Evolutionary conservation across 1,284 basidiomycete species (phyloP).

Genomic region (Tilletia setariae): DNA sequence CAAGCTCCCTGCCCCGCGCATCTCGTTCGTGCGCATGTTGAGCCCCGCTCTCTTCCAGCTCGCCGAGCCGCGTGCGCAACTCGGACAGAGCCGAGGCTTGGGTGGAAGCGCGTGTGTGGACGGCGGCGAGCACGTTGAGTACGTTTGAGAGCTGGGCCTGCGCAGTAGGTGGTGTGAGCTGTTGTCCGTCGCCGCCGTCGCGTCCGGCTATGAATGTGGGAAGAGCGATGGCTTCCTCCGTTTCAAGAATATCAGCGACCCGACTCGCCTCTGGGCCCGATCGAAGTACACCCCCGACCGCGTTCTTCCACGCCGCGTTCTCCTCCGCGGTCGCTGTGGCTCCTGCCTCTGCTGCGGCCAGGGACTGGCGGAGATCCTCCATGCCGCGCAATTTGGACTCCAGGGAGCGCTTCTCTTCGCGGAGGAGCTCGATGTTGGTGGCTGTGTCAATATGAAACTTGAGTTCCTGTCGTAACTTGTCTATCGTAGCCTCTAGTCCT

Average conservation of each 20-base stretch:
- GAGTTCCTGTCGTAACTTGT: neutral
- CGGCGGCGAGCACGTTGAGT: neutral
- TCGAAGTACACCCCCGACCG: constrained; percentile 21
- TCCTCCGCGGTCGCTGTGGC: constrained; percentile 34
- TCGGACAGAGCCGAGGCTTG: neutral
- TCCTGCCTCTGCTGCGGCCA: constrained; percentile 29
- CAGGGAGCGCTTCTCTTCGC: constrained; percentile 44
- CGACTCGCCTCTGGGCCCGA: constrained; percentile 24
- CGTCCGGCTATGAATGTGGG: neutral
- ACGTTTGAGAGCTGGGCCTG: neutral
- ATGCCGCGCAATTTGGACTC: constrained; percentile 36
- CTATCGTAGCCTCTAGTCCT: constrained; percentile 4
- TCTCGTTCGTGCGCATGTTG: constrained; percentile 36
- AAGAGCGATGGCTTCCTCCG: neutral
- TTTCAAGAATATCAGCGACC: constrained; percentile 12
- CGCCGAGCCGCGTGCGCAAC: constrained; percentile 27
- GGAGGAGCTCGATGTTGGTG: constrained; percentile 35
- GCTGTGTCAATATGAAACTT: constrained; percentile 6
- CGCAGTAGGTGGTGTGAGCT: neutral
- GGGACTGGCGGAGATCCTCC: constrained; percentile 29
- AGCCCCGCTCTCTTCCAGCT: constrained; percentile 32
- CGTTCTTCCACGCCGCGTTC: constrained; percentile 25
- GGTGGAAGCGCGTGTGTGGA: neutral
- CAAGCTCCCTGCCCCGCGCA: constrained; percentile 26
- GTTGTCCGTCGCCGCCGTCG: neutral